Evolutionary conservation across 495 filamentous ascomycete species (phyloP), one percentile per base, ranked within the genome.

Genomic region (Xylaria palmicola): DNA sequence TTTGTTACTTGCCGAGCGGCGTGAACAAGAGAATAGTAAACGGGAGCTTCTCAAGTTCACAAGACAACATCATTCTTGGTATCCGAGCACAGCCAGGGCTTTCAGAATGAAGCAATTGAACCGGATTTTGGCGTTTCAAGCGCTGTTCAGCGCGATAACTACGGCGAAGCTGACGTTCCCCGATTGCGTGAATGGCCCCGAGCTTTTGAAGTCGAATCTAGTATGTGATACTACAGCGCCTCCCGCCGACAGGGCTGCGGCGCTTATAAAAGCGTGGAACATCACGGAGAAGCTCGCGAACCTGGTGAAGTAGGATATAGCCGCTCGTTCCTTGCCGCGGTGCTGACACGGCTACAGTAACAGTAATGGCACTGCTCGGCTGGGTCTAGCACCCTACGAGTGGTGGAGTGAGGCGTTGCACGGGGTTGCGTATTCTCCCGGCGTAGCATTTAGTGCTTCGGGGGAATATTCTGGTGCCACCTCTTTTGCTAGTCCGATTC

Each of bases 401-500:
- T 81, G 79, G 80, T 83, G 81, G 81, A 79, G 74, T 48, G 79
- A 83, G 66, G 80, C 78, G 8, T 69, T 82, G 1, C 75, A 83
- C 43, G 74, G 76, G 3, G 74, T 79, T 3, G 75, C 69, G n/a
- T 71, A 65, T 43, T 74, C 70, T 22, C 67, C 68, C 7, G 68
- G 65, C 7, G 76, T 78, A 15, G 49, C 45, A 2, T 80, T 73
- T 59, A 40, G 32, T 1, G 62, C 53, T 17, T 64, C 62, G 6
- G 73, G 75, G n/a, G 60, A 74, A 15, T 81, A 75, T 61, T 72
- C 71, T 39, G 72, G 74, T 17, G 80, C 85, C 0, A 88, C 85
- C 0, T 84, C 82, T 0, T 88, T 88, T 66, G 85, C 86, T 0
- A 75, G 77, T 64, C 85, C 85, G 0, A 86, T 89, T 36, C 65